These are phyloP conservation scores for Syzygium malaccense DNA, from an alignment of 441 rosid species.

Conservation along the genomic window DNA sequence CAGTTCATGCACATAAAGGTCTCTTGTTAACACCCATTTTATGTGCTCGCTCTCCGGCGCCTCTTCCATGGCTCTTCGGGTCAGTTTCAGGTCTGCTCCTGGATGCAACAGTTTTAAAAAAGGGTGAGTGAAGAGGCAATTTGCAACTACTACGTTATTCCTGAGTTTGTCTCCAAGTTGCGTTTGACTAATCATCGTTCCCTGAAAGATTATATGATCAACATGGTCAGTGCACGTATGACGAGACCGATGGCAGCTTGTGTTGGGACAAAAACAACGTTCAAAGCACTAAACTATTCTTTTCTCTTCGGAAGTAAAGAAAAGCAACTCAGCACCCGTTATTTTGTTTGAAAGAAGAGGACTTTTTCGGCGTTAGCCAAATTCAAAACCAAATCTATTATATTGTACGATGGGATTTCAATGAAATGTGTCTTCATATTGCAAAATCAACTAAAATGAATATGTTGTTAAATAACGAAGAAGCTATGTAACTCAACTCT, in stretches of 20 bases:
- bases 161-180: not conserved
- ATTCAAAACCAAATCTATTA: not conserved
- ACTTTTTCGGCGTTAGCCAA: not conserved
- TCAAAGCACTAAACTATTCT: not conserved
- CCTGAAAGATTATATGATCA: not conserved
- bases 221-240: not conserved
- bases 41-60: not conserved
- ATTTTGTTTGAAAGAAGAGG: not conserved
- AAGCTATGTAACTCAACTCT: not conserved
- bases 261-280: not conserved
- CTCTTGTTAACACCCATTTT: slow-evolving; percentile 16
- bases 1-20: slow-evolving; percentile 22
- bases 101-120: not conserved
- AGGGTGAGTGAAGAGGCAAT: not conserved
- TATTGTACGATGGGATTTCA: not conserved
- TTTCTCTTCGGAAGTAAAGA: not conserved
- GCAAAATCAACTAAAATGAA: not conserved
- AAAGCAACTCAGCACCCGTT: not conserved
- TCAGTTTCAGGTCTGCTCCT: not conserved
- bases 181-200: not conserved
- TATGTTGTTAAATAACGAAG: not conserved
- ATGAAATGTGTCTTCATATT: not conserved
- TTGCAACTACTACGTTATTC: not conserved
- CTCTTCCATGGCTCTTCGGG: not conserved
- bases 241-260: not conserved